Conservation (phyloP, 495 filamentous ascomycete genomes). For the Apodospora peruviana region DNA sequence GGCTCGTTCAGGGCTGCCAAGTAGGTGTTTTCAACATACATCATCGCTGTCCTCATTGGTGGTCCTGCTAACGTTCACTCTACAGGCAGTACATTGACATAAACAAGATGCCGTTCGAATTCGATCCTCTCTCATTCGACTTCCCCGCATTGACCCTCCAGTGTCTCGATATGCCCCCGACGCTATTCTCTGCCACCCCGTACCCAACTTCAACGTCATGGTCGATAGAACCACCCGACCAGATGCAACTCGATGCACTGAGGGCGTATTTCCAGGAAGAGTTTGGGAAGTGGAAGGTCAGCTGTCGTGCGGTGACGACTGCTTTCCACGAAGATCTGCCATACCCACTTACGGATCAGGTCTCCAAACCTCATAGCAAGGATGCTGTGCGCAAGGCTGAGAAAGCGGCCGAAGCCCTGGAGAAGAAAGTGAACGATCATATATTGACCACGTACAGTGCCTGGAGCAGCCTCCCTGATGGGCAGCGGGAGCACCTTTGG, state of each 20-base stretch:
- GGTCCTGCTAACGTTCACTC: slow-evolving; percentile 16
- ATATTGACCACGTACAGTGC: slow-evolving; percentile 62
- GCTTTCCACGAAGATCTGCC: slow-evolving; percentile 34
- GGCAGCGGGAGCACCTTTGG: slow-evolving; percentile 62
- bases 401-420: slow-evolving; percentile 41
- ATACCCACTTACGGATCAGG: slow-evolving; percentile 25
- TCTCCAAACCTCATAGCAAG: slow-evolving; percentile 33
- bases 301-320: slow-evolving; percentile 36
- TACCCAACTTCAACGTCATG: slow-evolving; percentile 67
- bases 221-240: slow-evolving; percentile 64
- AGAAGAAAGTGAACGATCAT: slow-evolving; percentile 61
- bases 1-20: slow-evolving; percentile 75
- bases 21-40: slow-evolving; percentile 38
- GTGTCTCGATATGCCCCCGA: slow-evolving; percentile 72
- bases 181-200: slow-evolving; percentile 65
- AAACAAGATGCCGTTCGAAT: slow-evolving; percentile 62
- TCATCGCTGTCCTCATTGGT: neutral
- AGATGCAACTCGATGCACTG: slow-evolving; percentile 65
- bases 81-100: slow-evolving; percentile 40
- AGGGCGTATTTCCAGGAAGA: slow-evolving; percentile 58
- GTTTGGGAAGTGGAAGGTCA: slow-evolving; percentile 56
- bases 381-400: slow-evolving; percentile 36
- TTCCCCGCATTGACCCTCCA: slow-evolving; percentile 78
- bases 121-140: slow-evolving; percentile 72
- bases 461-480: slow-evolving; percentile 57